Evolutionary conservation across 1,284 basidiomycete genomes (phyloP).

Genomic region (Microstroma glucosiphilum): DNA sequence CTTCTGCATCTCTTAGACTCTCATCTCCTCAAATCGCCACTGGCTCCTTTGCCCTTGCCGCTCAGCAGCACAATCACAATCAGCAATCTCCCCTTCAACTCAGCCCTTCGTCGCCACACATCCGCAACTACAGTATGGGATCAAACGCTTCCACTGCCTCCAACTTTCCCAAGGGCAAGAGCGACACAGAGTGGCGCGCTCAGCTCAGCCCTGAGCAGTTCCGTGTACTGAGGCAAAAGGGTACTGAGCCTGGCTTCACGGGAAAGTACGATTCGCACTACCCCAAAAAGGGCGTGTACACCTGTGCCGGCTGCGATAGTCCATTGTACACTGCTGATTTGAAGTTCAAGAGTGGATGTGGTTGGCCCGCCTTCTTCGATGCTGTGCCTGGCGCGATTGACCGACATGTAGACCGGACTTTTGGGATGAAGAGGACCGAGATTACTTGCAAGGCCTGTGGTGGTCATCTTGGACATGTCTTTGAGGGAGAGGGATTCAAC

Average conservation of each 20-base stretch:
- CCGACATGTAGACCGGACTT: constrained; percentile 53
- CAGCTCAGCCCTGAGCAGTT: constrained; percentile 81
- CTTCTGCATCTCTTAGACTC: no score
- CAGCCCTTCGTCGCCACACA: not conserved
- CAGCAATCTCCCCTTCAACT: no score
- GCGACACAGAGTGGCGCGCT: constrained; percentile 78
- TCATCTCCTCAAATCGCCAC: no score
- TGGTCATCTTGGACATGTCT: constrained; percentile 87
- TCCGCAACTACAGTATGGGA: constrained; percentile 11
- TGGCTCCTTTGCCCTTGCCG: no score
- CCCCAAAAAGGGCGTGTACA: constrained; percentile 62
- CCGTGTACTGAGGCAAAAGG: constrained; percentile 75
- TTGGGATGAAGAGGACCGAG: constrained; percentile 58
- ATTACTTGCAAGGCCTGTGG: constrained; percentile 72
- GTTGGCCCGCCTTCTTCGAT: constrained; percentile 96
- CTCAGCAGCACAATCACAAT: no score
- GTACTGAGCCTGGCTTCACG: constrained; percentile 72
- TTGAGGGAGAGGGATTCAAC: constrained; percentile 70
- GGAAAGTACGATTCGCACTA: constrained; percentile 70
- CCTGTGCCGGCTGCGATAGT: constrained; percentile 51
- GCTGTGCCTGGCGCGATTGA: constrained; percentile 84
- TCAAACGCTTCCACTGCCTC: constrained; percentile 9
- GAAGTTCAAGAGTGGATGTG: constrained; percentile 88
- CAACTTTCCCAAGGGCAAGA: constrained; percentile 56
- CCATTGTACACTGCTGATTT: constrained; percentile 62